phyloP scores from a whole-genome alignment of 305 asterid genomes.

The Salvia sclarea region DNA sequence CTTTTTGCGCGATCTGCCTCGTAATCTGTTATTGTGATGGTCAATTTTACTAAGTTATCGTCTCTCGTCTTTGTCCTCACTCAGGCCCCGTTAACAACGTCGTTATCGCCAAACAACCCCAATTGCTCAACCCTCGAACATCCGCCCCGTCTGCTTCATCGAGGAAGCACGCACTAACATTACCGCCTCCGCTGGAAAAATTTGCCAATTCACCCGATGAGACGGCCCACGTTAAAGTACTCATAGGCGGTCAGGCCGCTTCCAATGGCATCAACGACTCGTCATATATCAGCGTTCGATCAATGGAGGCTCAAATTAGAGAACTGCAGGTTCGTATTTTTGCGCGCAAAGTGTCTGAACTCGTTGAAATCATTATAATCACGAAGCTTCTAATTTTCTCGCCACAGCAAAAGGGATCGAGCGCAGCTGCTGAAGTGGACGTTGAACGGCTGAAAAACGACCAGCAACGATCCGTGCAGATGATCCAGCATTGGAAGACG shows the following conservation, averaged over 20 bases:
- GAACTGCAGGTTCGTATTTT: constrained; percentile 63
- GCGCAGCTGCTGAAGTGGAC: constrained; percentile 74
- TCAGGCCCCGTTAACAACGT: constrained; percentile 75
- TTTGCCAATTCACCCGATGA: constrained; percentile 54
- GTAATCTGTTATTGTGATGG: background rate
- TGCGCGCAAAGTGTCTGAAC: background rate
- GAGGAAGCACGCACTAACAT: constrained; percentile 42
- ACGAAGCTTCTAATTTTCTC: constrained; percentile 18
- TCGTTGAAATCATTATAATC: background rate
- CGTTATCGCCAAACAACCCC: constrained; percentile 58
- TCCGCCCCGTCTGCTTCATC: constrained; percentile 41
- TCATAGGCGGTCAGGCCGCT: constrained; percentile 41
- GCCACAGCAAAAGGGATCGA: constrained; percentile 71
- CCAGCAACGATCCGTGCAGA: constrained; percentile 49
- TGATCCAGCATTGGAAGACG: constrained; percentile 64
- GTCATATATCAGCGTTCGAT: constrained; percentile 48
- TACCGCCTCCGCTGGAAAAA: constrained; percentile 75
- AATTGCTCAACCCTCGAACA: constrained; percentile 41
- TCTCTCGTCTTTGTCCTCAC: constrained; percentile 31
- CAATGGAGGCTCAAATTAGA: constrained; percentile 71
- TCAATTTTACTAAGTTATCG: background rate
- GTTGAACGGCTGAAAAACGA: constrained; percentile 64
- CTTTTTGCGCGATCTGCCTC: background rate
- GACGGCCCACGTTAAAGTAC: constrained; percentile 45
- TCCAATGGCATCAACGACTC: constrained; percentile 42